Evolutionary conservation across 768 basidiomycete genomes (phyloP), one percentile per base, ranked within the genome.

Genomic region (Tulasnella calospora): DNA sequence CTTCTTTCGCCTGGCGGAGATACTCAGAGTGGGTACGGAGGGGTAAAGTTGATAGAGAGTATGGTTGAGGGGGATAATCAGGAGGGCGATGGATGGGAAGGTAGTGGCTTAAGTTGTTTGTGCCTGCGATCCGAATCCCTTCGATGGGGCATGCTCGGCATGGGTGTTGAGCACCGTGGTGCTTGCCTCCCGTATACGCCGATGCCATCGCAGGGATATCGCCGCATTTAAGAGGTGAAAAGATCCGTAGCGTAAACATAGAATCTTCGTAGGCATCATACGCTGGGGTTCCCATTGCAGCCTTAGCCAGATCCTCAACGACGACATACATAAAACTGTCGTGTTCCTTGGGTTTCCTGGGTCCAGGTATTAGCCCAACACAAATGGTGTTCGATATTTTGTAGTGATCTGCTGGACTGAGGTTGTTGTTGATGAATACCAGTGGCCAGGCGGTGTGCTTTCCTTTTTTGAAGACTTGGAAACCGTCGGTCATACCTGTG

Each of bases 321-420:
- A 87, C 79, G 0, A 85, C 86, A 36, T 71, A 79, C 0, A 86
- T 82, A 73, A 88, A 88, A 0, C 86, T 86, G 33, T 84, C 83
- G 10, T 86, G 36, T 55, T 86, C 84, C 38, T 84, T 84, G 0
- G 87, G 86, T 51, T 85, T 85, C 19, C 84, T 83, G 0, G 86
- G 88, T 0, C 88, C 86, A 1, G 88, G 88, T 67, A 89, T 86
- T 47, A 87, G 82, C 15, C 87, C 86, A 12, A 87, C 44, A 38
- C 83, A 83, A 1, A 89, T 71, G 7, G 87, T 80, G 57, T 87
- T 77, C 3, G 83, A 74, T 9, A 84, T 72, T 35, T 84, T 85
- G 41, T 84, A 85, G 6, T 84, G 82, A 2, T 1, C 1, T 8
- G 7, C 1, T 0, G 87, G 87, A 2, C 83, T 84, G 0, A 88